Evolutionary conservation across 2,329 filamentous ascomycete genomes (phyloP).

Genomic region (Coleophoma cylindrospora): DNA sequence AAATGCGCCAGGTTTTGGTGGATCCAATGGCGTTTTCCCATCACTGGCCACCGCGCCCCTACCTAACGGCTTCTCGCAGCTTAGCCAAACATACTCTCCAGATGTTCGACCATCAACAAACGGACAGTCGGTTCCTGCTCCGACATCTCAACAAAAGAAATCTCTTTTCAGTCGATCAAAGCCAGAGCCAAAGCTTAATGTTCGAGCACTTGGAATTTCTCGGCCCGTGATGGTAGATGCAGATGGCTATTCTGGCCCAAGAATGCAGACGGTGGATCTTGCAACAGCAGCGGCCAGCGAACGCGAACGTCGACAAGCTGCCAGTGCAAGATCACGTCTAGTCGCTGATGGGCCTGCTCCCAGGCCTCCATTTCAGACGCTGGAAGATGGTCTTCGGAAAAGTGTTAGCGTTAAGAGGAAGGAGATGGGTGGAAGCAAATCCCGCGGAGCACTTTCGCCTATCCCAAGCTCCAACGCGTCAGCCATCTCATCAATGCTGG

Average conservation of each 20-base stretch:
- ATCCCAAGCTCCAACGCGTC: slow-evolving; percentile 12
- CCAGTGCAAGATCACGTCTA: slow-evolving; percentile 15
- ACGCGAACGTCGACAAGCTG: slow-evolving; percentile 20
- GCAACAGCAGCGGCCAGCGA: slow-evolving; percentile 24
- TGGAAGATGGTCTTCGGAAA: slow-evolving; percentile 14
- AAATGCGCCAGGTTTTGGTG: slow-evolving; percentile 19
- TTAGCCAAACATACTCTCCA: slow-evolving; percentile 9
- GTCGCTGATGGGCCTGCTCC: slow-evolving; percentile 17
- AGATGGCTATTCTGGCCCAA: slow-evolving; percentile 9
- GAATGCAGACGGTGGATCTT: slow-evolving; percentile 26
- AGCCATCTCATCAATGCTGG: slow-evolving; percentile 7
- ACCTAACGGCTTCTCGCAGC: background rate
- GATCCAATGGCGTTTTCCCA: slow-evolving; percentile 21
- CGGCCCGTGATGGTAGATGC: slow-evolving; percentile 16
- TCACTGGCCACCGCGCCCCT: slow-evolving; percentile 9
- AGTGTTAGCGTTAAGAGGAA: slow-evolving; percentile 18
- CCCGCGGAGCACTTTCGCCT: slow-evolving; percentile 8
- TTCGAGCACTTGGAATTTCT: slow-evolving; percentile 24
- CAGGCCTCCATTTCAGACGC: slow-evolving; percentile 11
- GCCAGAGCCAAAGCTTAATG: slow-evolving; percentile 11
- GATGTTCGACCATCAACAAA: slow-evolving; percentile 9
- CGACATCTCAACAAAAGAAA: slow-evolving; percentile 15
- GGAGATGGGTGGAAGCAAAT: slow-evolving; percentile 4
- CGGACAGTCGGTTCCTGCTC: background rate
- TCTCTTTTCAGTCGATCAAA: slow-evolving; percentile 19